A percentile compares a stretch with the other conserved stretches of the same genome.
Conservation (phyloP, 805 yeast species). For the Myxozyma lipomycoides region DNA sequence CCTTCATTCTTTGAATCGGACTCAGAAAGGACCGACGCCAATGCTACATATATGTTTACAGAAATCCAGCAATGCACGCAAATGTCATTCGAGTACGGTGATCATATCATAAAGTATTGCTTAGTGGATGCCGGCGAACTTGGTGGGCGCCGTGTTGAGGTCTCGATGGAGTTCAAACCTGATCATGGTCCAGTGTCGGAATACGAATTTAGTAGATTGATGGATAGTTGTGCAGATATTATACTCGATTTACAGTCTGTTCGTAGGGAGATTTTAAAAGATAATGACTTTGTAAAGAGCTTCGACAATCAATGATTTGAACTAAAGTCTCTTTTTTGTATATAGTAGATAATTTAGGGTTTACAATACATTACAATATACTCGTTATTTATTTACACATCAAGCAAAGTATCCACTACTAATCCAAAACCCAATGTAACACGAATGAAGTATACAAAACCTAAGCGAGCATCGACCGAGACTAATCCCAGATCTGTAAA, state of each 20-base stretch:
- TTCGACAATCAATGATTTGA: too few species aligned
- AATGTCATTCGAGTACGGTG: conserved; percentile 10
- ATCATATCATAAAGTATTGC: conserved; percentile 10
- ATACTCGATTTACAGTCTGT: not conserved
- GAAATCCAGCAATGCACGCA: conserved; percentile 18
- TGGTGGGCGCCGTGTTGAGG: conserved; percentile 22
- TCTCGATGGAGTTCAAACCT: not conserved
- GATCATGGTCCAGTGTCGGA: not conserved
- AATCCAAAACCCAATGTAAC: too few species aligned
- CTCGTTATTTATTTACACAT: too few species aligned
- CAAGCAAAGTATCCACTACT: too few species aligned
- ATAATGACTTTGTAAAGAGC: not conserved
- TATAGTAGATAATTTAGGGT: too few species aligned
- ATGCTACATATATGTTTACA: conserved; percentile 13
- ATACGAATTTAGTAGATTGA: not conserved
- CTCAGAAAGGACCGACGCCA: not conserved
- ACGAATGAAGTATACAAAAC: not conserved
- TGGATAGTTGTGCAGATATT: not conserved
- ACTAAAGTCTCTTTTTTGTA: too few species aligned
- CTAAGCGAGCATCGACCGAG: not conserved
- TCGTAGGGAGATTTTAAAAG: not conserved
- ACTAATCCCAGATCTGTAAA: not conserved
- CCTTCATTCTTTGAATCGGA: too few species aligned
- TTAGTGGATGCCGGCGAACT: conserved; percentile 21
- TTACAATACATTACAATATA: too few species aligned